Base-by-base conservation (phyloP, 2,329 filamentous ascomycete species). In the Claviceps citrina region DNA sequence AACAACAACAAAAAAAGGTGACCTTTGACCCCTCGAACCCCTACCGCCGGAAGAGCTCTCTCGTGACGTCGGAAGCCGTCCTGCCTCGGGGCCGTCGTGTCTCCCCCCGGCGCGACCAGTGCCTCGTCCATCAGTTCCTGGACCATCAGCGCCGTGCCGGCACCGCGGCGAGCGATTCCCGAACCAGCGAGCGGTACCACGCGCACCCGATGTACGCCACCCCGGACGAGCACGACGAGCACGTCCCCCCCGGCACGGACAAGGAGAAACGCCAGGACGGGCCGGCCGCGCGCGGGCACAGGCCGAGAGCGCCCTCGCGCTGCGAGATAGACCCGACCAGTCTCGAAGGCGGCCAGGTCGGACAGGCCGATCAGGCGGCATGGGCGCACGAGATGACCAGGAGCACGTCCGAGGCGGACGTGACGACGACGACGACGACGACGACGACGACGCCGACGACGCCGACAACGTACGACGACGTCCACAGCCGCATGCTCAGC, bases 401-500 rank as follows among this genome's bases (percentile, higher is more conserved):
- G 46, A 57, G 55, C 50, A 55, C 55, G 40, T 63, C 64, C 2
- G 60, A 64, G 39, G 44, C 61, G 30, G 62, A 69, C 43, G 53
- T 65, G 9, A 46, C 52, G 22, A 24, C 22, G 22, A 24, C 22
- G 8, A 8, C 22, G 22, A 24, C 22, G 22, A 24, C 22, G 22
- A 24, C 22, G 22, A 24, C 22, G 22, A 24, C 22, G 22, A 24
- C 22, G 22, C 5, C 22, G 22, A 24, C 22, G 22, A 24, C 22
- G 22, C 5, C 22, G 5, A 24, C 22, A 7, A 44, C 54, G 31
- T 46, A 59, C 43, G 55, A 58, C 20, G 54, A 60, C 7, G 49
- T 70, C 31, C 70, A 73, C 51, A 76, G 71, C 43, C 73, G 89
- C n/a, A 73, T 95, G 37, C 68, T 96, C 49, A 95, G 87, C 1